Conservation (phyloP, 495 filamentous ascomycete species). For the Neurospora cerealis region DNA sequence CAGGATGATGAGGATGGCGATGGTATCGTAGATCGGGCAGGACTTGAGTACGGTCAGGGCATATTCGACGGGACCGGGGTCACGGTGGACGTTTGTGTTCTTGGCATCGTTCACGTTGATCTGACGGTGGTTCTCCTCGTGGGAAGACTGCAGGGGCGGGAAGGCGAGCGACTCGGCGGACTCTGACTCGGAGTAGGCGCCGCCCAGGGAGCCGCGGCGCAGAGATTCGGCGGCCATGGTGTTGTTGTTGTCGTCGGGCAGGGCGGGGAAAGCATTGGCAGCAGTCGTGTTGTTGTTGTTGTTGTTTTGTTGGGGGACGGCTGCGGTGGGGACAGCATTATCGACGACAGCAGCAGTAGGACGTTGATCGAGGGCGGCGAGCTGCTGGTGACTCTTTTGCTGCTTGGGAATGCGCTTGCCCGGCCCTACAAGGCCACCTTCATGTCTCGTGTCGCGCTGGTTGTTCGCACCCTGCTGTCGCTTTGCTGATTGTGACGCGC, state of each 20-base stretch:
- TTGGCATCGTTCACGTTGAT: constrained; percentile 59
- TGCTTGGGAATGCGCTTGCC: constrained; percentile 61
- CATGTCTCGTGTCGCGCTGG: constrained; percentile 69
- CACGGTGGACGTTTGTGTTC: constrained; percentile 53
- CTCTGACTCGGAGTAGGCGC: constrained; percentile 37
- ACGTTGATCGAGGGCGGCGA: constrained; percentile 19
- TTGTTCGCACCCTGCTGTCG: constrained; percentile 54
- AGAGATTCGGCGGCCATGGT: constrained; percentile 27
- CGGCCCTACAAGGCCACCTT: constrained; percentile 77
- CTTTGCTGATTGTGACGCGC: constrained; percentile 54
- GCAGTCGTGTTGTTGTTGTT: not conserved
- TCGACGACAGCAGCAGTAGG: constrained; percentile 16
- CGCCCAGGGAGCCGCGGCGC: constrained; percentile 35
- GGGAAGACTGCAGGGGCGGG: constrained; percentile 23
- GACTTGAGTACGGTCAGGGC: constrained; percentile 79
- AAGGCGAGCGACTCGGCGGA: constrained; percentile 35
- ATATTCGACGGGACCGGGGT: constrained; percentile 55
- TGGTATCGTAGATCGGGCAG: constrained; percentile 88
- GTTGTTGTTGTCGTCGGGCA: constrained; percentile 31
- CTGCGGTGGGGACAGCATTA: constrained; percentile 25
- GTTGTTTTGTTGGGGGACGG: constrained; percentile 13
- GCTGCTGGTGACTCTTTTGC: constrained; percentile 37
- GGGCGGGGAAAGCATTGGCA: constrained; percentile 26
- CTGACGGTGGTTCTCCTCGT: constrained; percentile 42
- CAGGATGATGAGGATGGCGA: constrained; percentile 95